phyloP scores from a whole-genome alignment of 1,139 yeast genomes.

The Blastobotrys indianensis region DNA sequence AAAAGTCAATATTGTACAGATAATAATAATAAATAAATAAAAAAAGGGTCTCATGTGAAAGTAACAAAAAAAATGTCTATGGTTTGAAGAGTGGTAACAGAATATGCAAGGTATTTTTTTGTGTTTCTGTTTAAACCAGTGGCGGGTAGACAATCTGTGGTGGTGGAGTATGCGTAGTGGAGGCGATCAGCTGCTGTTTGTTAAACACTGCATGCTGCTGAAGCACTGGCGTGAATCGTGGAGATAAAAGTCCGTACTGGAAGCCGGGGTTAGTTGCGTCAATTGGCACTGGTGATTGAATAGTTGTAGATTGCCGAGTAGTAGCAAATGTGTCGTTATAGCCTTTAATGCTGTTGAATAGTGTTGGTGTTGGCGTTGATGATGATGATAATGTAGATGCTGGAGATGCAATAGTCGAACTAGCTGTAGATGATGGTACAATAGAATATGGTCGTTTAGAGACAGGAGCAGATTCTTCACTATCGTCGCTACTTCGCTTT shows the following conservation, averaged over 20 bases:
- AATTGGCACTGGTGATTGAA: neutral
- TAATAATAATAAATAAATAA: slow-evolving; percentile 2
- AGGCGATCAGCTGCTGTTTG: too few relatives aligned
- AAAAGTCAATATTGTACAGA: neutral
- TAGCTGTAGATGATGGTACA: neutral
- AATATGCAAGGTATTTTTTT: too few relatives aligned
- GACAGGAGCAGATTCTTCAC: neutral
- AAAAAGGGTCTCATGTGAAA: neutral
- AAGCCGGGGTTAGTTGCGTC: neutral
- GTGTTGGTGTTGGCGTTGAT: neutral
- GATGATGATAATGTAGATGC: too few relatives aligned
- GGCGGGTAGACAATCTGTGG: too few relatives aligned
- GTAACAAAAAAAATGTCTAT: slow-evolving; percentile 3
- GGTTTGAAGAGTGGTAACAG: neutral
- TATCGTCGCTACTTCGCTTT: neutral
- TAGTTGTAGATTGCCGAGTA: neutral
- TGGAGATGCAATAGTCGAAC: neutral
- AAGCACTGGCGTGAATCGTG: slow-evolving; percentile 1
- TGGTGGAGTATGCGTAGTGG: too few relatives aligned
- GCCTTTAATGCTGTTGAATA: neutral
- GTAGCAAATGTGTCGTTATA: neutral
- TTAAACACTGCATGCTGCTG: too few relatives aligned
- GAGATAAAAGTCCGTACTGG: slow-evolving; percentile 1
- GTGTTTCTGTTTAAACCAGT: too few relatives aligned
- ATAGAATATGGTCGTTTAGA: neutral